Evolutionary conservation across 164 flowering plant genomes (phyloP).

Genomic region (Magnolia kwangsiensis): DNA sequence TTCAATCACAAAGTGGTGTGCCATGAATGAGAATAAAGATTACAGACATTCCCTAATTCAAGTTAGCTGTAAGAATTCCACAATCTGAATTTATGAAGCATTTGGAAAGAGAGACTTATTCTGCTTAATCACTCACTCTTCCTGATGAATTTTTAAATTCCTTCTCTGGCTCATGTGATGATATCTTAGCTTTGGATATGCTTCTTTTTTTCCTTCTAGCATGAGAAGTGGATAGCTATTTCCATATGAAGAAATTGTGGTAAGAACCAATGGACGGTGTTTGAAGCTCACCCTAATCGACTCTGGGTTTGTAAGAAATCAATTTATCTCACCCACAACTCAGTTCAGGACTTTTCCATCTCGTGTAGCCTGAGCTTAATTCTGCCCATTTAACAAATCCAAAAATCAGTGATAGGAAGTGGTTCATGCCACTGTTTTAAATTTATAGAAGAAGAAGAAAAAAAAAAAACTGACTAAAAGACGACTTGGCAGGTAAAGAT

Average conservation of each 20-base stretch:
- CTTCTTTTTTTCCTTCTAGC: background rate
- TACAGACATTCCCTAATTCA: background rate
- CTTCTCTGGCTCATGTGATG: background rate
- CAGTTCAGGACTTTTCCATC: slow-evolving; percentile 1
- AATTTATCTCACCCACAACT: slow-evolving; percentile 2
- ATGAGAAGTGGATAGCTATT: background rate
- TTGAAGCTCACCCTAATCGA: background rate
- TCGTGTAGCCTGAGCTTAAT: background rate
- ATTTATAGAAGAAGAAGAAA: background rate
- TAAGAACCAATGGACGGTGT: background rate
- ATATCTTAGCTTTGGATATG: background rate
- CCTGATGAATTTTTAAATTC: background rate
- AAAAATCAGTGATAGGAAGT: background rate
- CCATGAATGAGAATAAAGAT: background rate
- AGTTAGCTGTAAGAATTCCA: background rate
- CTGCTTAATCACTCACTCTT: background rate
- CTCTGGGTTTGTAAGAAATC: background rate
- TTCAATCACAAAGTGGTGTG: slow-evolving; percentile 3
- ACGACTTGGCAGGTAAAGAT: background rate
- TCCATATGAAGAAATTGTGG: background rate
- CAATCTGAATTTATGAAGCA: background rate
- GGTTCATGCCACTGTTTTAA: background rate
- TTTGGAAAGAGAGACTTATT: background rate
- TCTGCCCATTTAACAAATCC: slow-evolving; percentile 10
- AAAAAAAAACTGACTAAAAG: background rate